Evolutionary conservation across 345 rosid species (phyloP).

Genomic region (Brassica carinata): DNA sequence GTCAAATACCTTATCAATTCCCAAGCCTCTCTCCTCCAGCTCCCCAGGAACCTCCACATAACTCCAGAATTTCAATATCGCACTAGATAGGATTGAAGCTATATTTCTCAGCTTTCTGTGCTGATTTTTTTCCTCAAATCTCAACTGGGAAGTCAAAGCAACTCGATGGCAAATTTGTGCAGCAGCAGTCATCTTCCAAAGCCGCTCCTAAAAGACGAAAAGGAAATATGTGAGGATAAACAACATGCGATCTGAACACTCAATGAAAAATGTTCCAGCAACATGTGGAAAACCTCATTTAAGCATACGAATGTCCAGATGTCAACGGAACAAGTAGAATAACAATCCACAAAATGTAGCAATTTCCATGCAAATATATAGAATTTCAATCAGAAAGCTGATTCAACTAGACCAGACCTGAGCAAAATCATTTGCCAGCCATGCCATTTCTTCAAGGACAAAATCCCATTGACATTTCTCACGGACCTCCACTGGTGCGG

Average conservation of each 20-base stretch:
- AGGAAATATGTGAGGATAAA: not conserved
- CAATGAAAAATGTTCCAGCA: conserved; percentile 44
- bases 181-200: conserved; percentile 98
- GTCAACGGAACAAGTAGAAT: not conserved
- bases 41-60: conserved; percentile 57
- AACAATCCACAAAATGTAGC: conserved; percentile 30
- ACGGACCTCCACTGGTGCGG: conserved; percentile 49
- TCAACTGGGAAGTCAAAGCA: conserved; percentile 63
- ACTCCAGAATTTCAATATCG: conserved; percentile 90
- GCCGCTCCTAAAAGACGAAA: conserved; percentile 71
- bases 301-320: conserved; percentile 4
- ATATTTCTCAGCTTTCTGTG: conserved; percentile 56
- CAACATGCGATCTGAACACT: not conserved
- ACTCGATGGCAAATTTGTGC: conserved; percentile 77
- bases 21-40: conserved; percentile 37
- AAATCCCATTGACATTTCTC: conserved; percentile 87
- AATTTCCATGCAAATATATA: conserved; percentile 19
- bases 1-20: conserved; percentile 36
- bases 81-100: conserved; percentile 71
- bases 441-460: conserved; percentile 98
- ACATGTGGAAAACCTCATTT: conserved; percentile 19
- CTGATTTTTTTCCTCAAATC: conserved; percentile 58
- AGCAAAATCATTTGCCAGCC: conserved; percentile 98
- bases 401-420: conserved; percentile 62
- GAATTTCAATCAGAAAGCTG: conserved; percentile 14